These are phyloP conservation scores for Filobasidium floriforme DNA, from an alignment of 768 basidiomycete genomes.

Conservation along the genomic window DNA sequence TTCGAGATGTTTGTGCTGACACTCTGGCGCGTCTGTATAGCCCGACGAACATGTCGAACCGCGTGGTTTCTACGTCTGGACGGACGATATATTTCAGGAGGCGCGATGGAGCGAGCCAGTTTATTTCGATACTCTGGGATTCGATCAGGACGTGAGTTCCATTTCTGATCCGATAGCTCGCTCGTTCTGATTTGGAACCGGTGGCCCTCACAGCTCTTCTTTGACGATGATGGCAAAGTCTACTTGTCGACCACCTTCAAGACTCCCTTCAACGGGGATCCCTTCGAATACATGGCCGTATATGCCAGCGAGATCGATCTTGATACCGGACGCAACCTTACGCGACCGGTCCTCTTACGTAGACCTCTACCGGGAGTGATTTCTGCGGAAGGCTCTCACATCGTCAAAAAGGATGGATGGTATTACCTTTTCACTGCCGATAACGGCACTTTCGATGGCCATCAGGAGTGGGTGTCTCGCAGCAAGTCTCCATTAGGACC, in stretches of 20 bases:
- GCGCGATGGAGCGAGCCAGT: conserved; percentile 27
- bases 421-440: conserved; percentile 47
- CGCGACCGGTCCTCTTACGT: conserved; percentile 14
- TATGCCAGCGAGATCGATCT: conserved; percentile 25
- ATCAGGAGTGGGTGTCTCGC: conserved; percentile 39
- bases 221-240: conserved; percentile 27
- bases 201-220: conserved; percentile 28
- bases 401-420: conserved; percentile 30
- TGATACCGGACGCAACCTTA: conserved; percentile 18
- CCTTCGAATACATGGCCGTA: conserved; percentile 2
- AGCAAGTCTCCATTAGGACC: conserved; percentile 27
- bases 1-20: not conserved
- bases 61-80: conserved; percentile 28
- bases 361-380: conserved; percentile 6
- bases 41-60: conserved; percentile 2
- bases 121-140: conserved; percentile 25
- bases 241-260: conserved; percentile 17
- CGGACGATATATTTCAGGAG: conserved; percentile 31
- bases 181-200: not conserved
- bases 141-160: conserved; percentile 31
- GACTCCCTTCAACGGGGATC: conserved; percentile 8
- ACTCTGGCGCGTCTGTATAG: not conserved
- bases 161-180: not conserved
- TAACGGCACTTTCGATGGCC: conserved; percentile 31
- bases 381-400: conserved; percentile 37